Evolutionary conservation across 495 filamentous ascomycete genomes (phyloP).

Genomic region (Filosporella fistucella): DNA sequence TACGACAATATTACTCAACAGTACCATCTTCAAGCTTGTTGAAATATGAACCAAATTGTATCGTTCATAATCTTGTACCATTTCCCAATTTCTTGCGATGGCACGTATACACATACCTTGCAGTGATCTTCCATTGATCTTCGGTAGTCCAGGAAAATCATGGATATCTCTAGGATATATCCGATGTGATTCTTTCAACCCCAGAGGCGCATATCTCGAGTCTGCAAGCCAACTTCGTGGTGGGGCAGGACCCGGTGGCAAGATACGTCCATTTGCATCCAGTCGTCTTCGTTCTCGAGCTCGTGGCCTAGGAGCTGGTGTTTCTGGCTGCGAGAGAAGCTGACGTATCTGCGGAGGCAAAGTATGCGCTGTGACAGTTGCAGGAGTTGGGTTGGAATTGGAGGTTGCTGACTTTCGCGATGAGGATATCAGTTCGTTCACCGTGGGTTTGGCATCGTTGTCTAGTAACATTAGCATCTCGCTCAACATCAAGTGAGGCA

Average conservation of each 20-base stretch:
- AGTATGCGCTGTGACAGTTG: slow-evolving; percentile 28
- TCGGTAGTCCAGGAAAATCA: slow-evolving; percentile 36
- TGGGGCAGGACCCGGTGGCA: slow-evolving; percentile 62
- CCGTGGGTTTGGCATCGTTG: slow-evolving; percentile 25
- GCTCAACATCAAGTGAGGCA: too few relatives aligned
- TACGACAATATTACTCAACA: slow-evolving; percentile 61
- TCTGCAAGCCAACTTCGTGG: slow-evolving; percentile 64
- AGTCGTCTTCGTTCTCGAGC: slow-evolving; percentile 22
- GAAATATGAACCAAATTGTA: slow-evolving; percentile 62
- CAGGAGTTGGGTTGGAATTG: slow-evolving; percentile 11
- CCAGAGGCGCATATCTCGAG: slow-evolving; percentile 21
- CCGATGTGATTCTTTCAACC: not conserved
- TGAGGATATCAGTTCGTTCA: slow-evolving; percentile 46
- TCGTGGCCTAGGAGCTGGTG: slow-evolving; percentile 25
- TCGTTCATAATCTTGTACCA: slow-evolving; percentile 61
- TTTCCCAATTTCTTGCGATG: slow-evolving; percentile 66
- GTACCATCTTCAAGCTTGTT: slow-evolving; percentile 48
- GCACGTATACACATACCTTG: slow-evolving; percentile 49
- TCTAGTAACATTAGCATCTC: slow-evolving; percentile 19
- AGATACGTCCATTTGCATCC: slow-evolving; percentile 38
- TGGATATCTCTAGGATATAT: slow-evolving; percentile 23
- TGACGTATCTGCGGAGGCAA: slow-evolving; percentile 46
- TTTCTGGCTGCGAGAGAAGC: slow-evolving; percentile 67
- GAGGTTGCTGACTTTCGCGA: slow-evolving; percentile 34
- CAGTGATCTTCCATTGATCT: slow-evolving; percentile 38